These are phyloP conservation scores for Puccinia horiana DNA, from an alignment of 1,284 basidiomycete genomes.

Conservation along the genomic window DNA sequence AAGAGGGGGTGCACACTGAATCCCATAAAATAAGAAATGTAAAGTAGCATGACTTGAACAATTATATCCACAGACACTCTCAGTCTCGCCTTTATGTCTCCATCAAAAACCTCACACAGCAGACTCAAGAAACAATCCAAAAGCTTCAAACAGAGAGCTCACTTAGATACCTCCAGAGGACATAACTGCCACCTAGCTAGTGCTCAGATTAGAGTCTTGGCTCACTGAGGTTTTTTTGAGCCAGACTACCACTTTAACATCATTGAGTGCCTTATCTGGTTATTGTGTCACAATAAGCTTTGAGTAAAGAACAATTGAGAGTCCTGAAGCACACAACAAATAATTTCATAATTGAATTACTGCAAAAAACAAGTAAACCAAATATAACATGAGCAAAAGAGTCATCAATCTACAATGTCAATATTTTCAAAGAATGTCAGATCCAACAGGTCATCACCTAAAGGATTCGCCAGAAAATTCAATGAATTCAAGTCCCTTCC, in stretches of 20 bases:
- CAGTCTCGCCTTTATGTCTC: constrained; percentile 28
- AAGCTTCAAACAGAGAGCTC: not conserved
- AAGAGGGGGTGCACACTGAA: too few relatives aligned
- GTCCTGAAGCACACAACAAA: too few relatives aligned
- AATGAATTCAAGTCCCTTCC: constrained; percentile 38
- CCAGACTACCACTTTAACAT: constrained; percentile 37
- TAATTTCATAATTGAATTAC: too few relatives aligned
- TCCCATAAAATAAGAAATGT: too few relatives aligned
- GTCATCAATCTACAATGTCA: too few relatives aligned
- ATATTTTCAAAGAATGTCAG: constrained; percentile 30
- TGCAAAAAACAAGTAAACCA: not conserved
- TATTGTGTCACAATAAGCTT: not conserved
- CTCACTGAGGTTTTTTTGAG: constrained; percentile 6
- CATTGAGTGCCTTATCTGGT: not conserved
- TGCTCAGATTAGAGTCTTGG: not conserved
- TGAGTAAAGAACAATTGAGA: not conserved
- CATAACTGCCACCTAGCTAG: not conserved
- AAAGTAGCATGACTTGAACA: too few relatives aligned
- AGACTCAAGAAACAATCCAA: not conserved
- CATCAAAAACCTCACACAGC: constrained; percentile 19
- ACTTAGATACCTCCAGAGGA: not conserved
- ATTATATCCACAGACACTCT: not conserved
- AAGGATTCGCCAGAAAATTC: constrained; percentile 38
- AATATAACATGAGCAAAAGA: too few relatives aligned
- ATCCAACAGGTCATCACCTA: constrained; percentile 43